Conservation (phyloP, 805 yeast species). For the Ogataea nonfermentans region DNA sequence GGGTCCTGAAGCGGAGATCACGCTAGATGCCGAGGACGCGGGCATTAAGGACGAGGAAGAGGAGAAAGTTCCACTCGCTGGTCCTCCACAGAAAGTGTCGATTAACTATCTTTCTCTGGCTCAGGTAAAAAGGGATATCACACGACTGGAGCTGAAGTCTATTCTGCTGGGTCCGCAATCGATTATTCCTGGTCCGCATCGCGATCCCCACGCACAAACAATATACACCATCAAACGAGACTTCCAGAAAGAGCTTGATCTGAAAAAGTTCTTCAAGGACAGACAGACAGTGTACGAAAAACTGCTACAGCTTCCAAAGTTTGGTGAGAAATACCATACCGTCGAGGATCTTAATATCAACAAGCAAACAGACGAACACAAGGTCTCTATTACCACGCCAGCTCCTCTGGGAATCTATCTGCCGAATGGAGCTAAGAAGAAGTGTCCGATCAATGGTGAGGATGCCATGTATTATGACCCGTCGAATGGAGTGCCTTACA, state of each 20-base stretch:
- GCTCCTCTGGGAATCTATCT: slow-evolving; percentile 74
- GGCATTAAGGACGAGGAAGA: slow-evolving; percentile 2
- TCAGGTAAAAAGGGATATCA: slow-evolving; percentile 39
- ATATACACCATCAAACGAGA: slow-evolving; percentile 30
- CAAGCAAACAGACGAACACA: slow-evolving; percentile 45
- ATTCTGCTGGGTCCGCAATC: slow-evolving; percentile 66
- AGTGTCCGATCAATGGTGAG: slow-evolving; percentile 73
- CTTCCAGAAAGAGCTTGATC: slow-evolving; percentile 26
- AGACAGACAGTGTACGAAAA: slow-evolving; percentile 39
- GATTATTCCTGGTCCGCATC: slow-evolving; percentile 46
- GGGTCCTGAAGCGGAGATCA: too few species aligned
- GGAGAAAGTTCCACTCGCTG: slow-evolving; percentile 43
- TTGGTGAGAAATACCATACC: slow-evolving; percentile 54
- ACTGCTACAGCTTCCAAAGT: slow-evolving; percentile 51
- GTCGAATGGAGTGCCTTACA: slow-evolving; percentile 79
- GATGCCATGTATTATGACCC: slow-evolving; percentile 89
- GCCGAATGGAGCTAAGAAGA: slow-evolving; percentile 64
- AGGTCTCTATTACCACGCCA: slow-evolving; percentile 56
- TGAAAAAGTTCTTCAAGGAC: slow-evolving; percentile 24
- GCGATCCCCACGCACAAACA: slow-evolving; percentile 53
- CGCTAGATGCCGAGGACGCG: neutral
- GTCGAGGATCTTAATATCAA: slow-evolving; percentile 42
- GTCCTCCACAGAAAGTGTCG: slow-evolving; percentile 65
- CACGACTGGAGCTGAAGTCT: slow-evolving; percentile 32
- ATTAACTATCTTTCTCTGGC: slow-evolving; percentile 54